phyloP scores from a whole-genome alignment of 441 rosid species.

The Syzygium malaccense region DNA sequence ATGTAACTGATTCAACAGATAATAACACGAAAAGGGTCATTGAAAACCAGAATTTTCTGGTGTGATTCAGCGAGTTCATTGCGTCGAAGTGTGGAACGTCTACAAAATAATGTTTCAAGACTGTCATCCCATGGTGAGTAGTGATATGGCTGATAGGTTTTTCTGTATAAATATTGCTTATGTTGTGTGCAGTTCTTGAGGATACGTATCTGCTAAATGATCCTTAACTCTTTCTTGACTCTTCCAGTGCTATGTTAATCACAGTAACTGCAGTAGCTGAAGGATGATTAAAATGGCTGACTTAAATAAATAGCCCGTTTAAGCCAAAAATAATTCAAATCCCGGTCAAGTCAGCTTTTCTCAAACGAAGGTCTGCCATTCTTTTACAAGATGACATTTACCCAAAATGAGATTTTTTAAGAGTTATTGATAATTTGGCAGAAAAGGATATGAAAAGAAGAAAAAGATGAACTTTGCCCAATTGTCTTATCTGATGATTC shows the following conservation, averaged over 20 bases:
- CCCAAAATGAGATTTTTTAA: neutral
- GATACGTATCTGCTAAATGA: neutral
- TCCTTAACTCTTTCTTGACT: neutral
- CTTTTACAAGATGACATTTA: neutral
- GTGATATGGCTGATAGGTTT: neutral
- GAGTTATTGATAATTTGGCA: neutral
- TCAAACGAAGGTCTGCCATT: neutral
- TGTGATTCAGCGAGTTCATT: neutral
- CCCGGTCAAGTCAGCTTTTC: neutral
- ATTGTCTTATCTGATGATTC: neutral
- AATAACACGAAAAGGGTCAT: neutral
- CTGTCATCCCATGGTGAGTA: neutral
- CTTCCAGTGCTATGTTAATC: neutral
- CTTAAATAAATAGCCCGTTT: neutral
- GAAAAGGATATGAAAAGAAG: neutral
- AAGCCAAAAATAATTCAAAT: neutral
- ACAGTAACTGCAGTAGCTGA: neutral
- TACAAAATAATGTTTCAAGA: neutral
- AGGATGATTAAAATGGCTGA: neutral
- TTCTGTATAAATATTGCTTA: neutral
- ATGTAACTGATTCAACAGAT: neutral
- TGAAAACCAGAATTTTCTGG: neutral
- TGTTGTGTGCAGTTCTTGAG: neutral
- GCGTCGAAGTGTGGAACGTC: neutral
- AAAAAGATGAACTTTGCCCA: neutral